Conservation (phyloP, 23 red algal genomes). For the Gracilariopsis chorda region DNA sequence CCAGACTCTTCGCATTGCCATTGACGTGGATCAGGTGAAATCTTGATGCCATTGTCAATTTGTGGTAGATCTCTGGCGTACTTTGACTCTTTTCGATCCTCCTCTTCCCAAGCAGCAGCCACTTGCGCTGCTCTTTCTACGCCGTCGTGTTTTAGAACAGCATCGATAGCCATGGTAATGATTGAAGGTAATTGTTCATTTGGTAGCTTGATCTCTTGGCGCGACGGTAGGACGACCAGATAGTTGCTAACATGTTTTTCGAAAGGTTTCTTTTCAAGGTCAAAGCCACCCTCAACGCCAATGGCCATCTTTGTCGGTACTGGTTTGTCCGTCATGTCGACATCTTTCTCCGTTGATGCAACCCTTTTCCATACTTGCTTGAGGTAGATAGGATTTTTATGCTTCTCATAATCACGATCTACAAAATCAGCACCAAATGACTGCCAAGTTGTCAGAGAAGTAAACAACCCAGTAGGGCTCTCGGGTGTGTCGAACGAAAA, state of each 20-base stretch:
- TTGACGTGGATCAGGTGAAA: slow-evolving; percentile 70
- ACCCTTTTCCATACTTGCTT: slow-evolving; percentile 56
- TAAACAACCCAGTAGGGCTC: slow-evolving; percentile 64
- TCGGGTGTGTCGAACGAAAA: slow-evolving; percentile 85
- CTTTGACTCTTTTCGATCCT: slow-evolving; percentile 70
- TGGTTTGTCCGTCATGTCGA: neutral
- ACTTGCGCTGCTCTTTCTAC: slow-evolving; percentile 6
- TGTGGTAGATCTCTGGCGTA: slow-evolving; percentile 74
- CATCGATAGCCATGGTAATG: slow-evolving; percentile 17
- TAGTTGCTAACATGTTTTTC: slow-evolving; percentile 29
- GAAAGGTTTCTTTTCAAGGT: neutral
- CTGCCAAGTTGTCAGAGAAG: slow-evolving; percentile 78
- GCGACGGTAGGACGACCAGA: slow-evolving; percentile 34
- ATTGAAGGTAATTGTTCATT: slow-evolving; percentile 16
- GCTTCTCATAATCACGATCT: neutral
- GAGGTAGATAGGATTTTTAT: slow-evolving; percentile 60
- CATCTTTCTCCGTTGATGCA: neutral
- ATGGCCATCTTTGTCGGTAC: slow-evolving; percentile 78
- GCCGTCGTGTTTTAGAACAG: neutral
- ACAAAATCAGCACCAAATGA: slow-evolving; percentile 58
- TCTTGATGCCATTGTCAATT: slow-evolving; percentile 61
- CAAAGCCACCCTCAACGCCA: slow-evolving; percentile 71
- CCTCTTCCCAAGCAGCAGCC: slow-evolving; percentile 76
- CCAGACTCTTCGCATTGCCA: slow-evolving; percentile 87
- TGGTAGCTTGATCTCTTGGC: slow-evolving; percentile 11